phyloP scores from a whole-genome alignment of 2,329 filamentous ascomycete genomes.

The Fusarium subglutinans region DNA sequence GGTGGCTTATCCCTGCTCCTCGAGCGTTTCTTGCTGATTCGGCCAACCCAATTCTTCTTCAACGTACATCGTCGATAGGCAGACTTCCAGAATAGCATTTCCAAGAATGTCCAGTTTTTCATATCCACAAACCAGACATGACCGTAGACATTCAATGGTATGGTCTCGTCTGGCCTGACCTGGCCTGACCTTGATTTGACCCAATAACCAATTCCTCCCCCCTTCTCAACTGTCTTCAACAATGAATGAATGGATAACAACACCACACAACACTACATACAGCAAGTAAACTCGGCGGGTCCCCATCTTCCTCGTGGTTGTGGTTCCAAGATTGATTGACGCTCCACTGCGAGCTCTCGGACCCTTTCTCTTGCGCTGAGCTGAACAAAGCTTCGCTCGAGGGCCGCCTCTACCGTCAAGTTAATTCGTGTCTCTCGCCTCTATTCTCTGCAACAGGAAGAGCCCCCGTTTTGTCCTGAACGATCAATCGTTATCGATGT shows the following conservation, averaged over 20 bases:
- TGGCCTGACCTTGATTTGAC: slow-evolving; percentile 9
- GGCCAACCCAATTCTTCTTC: slow-evolving; percentile 27
- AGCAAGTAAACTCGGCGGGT: slow-evolving; percentile 16
- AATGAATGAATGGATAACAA: slow-evolving; percentile 3
- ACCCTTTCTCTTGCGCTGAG: slow-evolving; percentile 28
- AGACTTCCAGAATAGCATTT: slow-evolving; percentile 2
- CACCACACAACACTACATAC: neutral
- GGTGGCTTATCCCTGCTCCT: slow-evolving; percentile 35
- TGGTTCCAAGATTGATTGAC: slow-evolving; percentile 18
- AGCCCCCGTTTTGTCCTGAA: slow-evolving; percentile 11
- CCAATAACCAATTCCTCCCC: slow-evolving; percentile 2
- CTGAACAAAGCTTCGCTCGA: slow-evolving; percentile 3
- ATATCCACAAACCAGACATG: neutral
- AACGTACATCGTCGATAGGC: neutral
- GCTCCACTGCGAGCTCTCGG: slow-evolving; percentile 31
- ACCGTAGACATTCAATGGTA: slow-evolving; percentile 5
- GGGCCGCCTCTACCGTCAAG: slow-evolving; percentile 4
- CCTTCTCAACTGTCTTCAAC: slow-evolving; percentile 3
- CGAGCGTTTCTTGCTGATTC: slow-evolving; percentile 14
- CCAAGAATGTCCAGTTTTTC: slow-evolving; percentile 1
- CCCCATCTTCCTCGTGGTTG: slow-evolving; percentile 11
- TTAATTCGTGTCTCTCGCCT: slow-evolving; percentile 6
- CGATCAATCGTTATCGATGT: slow-evolving; percentile 11
- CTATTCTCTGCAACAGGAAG: slow-evolving; percentile 21
- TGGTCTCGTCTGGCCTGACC: neutral